A percentile compares a stretch with the other conserved stretches of the same genome.
Evolutionary conservation across 148 eudicot species (phyloP).

Genomic region (Vaccinium vitisidaea): DNA sequence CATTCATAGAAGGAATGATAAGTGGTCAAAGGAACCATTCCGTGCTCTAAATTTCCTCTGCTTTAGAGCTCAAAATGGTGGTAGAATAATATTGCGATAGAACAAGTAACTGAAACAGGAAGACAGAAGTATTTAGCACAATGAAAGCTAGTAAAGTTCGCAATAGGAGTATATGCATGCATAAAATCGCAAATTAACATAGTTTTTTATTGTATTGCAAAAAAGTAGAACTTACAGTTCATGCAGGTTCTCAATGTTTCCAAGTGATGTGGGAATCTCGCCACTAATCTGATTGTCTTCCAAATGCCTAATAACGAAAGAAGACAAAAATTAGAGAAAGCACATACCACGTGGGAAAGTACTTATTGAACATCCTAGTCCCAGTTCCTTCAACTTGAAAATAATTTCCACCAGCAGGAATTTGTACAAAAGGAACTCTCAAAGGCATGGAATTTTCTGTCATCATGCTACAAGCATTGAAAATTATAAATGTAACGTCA

Average conservation of each 20-base stretch:
- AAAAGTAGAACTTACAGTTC: slow-evolving; percentile 73
- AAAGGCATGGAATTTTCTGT: neutral
- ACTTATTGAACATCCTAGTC: neutral
- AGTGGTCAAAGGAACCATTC: slow-evolving; percentile 5
- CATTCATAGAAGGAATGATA: neutral
- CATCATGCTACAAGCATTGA: neutral
- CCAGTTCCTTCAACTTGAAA: slow-evolving; percentile 7
- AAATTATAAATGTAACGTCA: neutral
- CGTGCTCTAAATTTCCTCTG: neutral
- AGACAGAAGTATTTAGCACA: neutral
- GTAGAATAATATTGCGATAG: neutral
- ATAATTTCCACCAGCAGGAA: neutral
- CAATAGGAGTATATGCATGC: neutral
- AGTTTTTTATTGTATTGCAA: neutral
- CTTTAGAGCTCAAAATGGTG: neutral
- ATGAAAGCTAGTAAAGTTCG: neutral
- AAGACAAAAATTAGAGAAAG: slow-evolving; percentile 16
- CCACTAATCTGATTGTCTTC: slow-evolving; percentile 68
- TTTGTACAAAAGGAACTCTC: neutral
- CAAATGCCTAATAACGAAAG: slow-evolving; percentile 53
- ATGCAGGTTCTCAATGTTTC: slow-evolving; percentile 48
- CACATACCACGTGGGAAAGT: neutral
- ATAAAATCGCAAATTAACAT: neutral
- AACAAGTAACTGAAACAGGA: neutral
- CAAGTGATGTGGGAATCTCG: slow-evolving; percentile 76